Evolutionary conservation across 2,329 filamentous ascomycete genomes (phyloP).

Genomic region (Neofusicoccum sp.): DNA sequence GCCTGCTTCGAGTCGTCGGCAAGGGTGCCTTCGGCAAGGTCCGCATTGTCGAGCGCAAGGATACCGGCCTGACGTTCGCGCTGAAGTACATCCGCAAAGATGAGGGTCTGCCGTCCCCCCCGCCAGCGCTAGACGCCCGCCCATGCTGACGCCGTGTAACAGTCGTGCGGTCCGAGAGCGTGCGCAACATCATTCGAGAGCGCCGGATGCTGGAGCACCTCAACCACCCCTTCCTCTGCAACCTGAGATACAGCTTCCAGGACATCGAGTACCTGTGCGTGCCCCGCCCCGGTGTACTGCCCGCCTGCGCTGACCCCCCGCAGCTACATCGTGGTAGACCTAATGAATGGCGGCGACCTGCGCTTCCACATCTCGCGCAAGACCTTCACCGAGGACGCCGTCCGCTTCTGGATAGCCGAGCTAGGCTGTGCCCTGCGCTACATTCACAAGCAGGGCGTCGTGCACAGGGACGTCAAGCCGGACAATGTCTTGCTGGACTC

Average conservation of each 20-base stretch:
- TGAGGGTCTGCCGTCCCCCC: constrained; percentile 67
- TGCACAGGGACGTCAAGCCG: constrained; percentile 44
- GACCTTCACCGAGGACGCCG: constrained; percentile 94
- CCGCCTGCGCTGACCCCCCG: background rate
- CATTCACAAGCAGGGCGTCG: constrained; percentile 43
- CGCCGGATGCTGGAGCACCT: constrained; percentile 96
- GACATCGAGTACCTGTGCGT: constrained; percentile 97
- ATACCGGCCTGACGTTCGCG: constrained; percentile 89
- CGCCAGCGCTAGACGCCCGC: constrained; percentile 15
- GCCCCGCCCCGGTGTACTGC: background rate
- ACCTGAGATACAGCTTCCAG: constrained; percentile 97
- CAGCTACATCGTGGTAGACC: constrained; percentile 88
- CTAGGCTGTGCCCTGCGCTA: constrained; percentile 79
- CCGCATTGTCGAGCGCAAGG: constrained; percentile 95
- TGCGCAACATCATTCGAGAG: constrained; percentile 96
- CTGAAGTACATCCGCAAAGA: constrained; percentile 98
- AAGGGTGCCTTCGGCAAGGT: constrained; percentile 99
- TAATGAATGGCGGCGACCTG: constrained; percentile 96
- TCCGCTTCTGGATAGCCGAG: constrained; percentile 96
- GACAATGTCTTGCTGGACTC: constrained; percentile 43
- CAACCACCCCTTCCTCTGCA: constrained; percentile 97
- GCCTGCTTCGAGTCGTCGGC: constrained; percentile 88
- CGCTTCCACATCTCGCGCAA: constrained; percentile 98
- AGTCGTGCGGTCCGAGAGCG: constrained; percentile 97
- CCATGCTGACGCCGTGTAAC: constrained; percentile 33